Conservation (phyloP, 352 stramenopile species). For the Aphanomyces cochlioides region DNA sequence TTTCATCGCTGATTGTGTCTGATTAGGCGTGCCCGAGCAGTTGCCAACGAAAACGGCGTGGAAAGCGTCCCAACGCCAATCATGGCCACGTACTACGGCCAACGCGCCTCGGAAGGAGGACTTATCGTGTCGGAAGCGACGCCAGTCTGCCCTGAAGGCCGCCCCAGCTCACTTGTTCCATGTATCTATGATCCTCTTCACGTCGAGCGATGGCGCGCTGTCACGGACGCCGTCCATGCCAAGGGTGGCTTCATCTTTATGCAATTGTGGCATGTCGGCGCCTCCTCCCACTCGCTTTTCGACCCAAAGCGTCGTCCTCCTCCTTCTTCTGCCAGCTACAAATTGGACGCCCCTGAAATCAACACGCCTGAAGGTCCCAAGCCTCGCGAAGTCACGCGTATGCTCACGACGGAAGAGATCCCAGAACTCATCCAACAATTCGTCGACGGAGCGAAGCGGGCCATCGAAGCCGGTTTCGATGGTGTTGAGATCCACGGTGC, state of each 20-base stretch:
- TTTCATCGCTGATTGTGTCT: neutral
- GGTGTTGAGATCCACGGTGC: slow-evolving; percentile 79
- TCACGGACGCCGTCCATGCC: slow-evolving; percentile 61
- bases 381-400: slow-evolving; percentile 26
- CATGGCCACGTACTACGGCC: slow-evolving; percentile 56
- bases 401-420: slow-evolving; percentile 36
- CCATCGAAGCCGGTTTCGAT: slow-evolving; percentile 84
- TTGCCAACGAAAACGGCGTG: slow-evolving; percentile 37
- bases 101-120: slow-evolving; percentile 51
- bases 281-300: slow-evolving; percentile 44
- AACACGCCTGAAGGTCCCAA: slow-evolving; percentile 22
- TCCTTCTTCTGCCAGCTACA: slow-evolving; percentile 3
- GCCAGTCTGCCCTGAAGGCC: slow-evolving; percentile 40
- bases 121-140: slow-evolving; percentile 63
- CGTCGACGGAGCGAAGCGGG: slow-evolving; percentile 47
- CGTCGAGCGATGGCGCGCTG: slow-evolving; percentile 40
- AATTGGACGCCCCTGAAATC: slow-evolving; percentile 6
- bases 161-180: slow-evolving; percentile 32
- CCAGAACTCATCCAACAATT: slow-evolving; percentile 71
- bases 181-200: slow-evolving; percentile 45
- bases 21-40: slow-evolving; percentile 26
- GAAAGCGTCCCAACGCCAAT: slow-evolving; percentile 40
- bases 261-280: slow-evolving; percentile 79
- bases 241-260: slow-evolving; percentile 60
- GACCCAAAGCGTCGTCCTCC: slow-evolving; percentile 24